Evolutionary conservation across 768 basidiomycete genomes (phyloP).

Genomic region (Favolaschia claudopus): DNA sequence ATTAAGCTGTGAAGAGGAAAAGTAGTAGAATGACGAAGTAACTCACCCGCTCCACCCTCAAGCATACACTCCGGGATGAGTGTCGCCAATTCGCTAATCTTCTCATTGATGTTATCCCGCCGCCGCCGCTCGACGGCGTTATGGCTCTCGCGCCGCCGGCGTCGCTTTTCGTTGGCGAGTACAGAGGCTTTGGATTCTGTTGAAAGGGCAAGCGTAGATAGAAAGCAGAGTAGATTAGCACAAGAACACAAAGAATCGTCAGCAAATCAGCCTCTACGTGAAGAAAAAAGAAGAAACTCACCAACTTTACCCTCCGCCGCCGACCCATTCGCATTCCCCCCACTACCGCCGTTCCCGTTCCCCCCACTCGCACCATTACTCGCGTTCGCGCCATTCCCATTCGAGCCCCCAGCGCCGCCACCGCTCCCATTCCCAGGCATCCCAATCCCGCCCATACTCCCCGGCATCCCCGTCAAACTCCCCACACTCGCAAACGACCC

Average conservation of each 20-base stretch:
- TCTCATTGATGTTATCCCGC: conserved; percentile 95
- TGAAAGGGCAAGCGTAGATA: neutral
- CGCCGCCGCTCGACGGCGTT: conserved; percentile 91
- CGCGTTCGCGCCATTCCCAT: neutral
- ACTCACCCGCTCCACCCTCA: conserved; percentile 61
- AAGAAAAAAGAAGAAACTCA: neutral
- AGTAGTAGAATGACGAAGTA: neutral
- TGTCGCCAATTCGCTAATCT: conserved; percentile 88
- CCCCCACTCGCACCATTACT: neutral
- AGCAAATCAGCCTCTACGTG: neutral
- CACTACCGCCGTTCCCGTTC: neutral
- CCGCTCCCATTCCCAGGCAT: neutral
- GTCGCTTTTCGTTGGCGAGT: conserved; percentile 82
- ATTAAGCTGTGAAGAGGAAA: neutral
- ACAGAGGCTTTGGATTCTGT: conserved; percentile 57
- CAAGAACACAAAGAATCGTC: neutral
- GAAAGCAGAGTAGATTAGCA: neutral
- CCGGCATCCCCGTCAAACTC: neutral
- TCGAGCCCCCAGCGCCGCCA: neutral
- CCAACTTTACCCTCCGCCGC: conserved; percentile 14
- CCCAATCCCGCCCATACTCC: neutral
- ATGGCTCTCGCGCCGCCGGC: conserved; percentile 84
- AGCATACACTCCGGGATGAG: conserved; percentile 89
- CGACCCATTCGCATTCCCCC: neutral
- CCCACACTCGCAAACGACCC: neutral